Base-by-base conservation (phyloP, 2,329 filamentous ascomycete genomes). In the Intubia oerlemansii region DNA sequence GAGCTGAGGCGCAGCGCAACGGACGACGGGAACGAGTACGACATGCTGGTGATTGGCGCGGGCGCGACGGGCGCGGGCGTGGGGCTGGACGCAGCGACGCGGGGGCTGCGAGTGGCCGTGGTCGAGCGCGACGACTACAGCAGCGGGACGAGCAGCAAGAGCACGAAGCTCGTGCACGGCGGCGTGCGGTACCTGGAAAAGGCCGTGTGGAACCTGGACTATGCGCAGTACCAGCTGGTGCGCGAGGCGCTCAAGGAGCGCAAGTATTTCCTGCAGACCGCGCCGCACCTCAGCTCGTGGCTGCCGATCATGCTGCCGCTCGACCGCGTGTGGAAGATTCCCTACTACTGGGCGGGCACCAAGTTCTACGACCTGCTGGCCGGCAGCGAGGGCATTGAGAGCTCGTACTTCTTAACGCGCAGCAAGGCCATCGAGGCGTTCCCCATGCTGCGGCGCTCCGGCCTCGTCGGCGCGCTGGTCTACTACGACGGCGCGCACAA, bases 401-500 rank as follows among this genome's bases (percentile, higher is more conserved):
- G 68, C 45, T 84, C 77, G 4, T 85, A 84, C 51, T 81, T 80
- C 44, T 52, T 85, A 52, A 76, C 73, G 37, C 73, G 69, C 52
- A 73, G 62, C 49, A 80, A 79, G 51, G 77, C 78, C 7, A 55
- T 84, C 36, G 73, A 79, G 41, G 66, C 71, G 6, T 82, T 84
- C 42, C 78, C 78, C 12, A 76, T 82, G 64, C 52, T 85, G 39
- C 75, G 72, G 50, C 70, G 66, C 42, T 67, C 77, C 28, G 67
- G 68, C 9, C 54, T 85, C 10, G 62, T 81, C 31, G 78, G 79
- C 38, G 78, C 78, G 19, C 54, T 85, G 42, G 77, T 85, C 21
- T 85, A 85, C 59, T 85, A 85, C 46, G 74, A 85, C 52, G 78
- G 78, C 37, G 77, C 78, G 32, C 79, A 85, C 55, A 85, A 85